A percentile compares a stretch with the other conserved stretches of the same genome.
Conservation (phyloP, 768 basidiomycete genomes). For the Calocera cornea region DNA sequence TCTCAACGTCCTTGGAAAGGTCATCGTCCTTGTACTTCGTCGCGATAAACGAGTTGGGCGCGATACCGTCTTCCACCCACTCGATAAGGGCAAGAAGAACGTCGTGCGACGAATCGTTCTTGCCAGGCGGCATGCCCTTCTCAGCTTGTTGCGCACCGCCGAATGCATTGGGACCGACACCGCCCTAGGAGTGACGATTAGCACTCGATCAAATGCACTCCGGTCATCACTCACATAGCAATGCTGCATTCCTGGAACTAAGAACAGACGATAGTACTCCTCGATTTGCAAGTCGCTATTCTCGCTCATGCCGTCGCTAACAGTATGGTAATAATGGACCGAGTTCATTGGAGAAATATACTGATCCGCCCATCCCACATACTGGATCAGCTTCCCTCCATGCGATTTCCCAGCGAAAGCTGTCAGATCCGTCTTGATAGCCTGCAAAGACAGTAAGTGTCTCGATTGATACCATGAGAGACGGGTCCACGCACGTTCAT, state of each 20-base stretch:
- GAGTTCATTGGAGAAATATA: slow-evolving; percentile 22
- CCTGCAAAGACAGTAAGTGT: slow-evolving; percentile 9
- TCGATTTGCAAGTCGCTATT: slow-evolving; percentile 15
- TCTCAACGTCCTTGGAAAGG: background rate
- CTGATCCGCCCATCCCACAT: slow-evolving; percentile 18
- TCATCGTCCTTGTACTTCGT: slow-evolving; percentile 22
- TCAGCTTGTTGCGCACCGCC: background rate
- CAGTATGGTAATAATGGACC: slow-evolving; percentile 17
- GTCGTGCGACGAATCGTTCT: slow-evolving; percentile 19
- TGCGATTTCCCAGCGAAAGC: background rate
- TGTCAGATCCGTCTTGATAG: background rate
- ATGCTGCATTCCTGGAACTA: slow-evolving; percentile 25
- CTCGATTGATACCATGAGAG: slow-evolving; percentile 5
- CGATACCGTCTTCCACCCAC: slow-evolving; percentile 25
- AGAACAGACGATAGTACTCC: slow-evolving; percentile 25
- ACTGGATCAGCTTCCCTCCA: slow-evolving; percentile 19
- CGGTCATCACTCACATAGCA: slow-evolving; percentile 11
- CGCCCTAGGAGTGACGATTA: background rate
- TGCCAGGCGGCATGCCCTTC: background rate
- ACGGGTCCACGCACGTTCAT: background rate
- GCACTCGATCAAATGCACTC: background rate
- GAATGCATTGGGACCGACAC: background rate
- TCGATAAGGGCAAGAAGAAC: slow-evolving; percentile 23
- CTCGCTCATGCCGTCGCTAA: slow-evolving; percentile 14
- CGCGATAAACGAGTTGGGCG: slow-evolving; percentile 19